Percentiles rank a stretch among this genome's conserved stretches.
These are phyloP conservation scores for Sphaerostilbella broomeana DNA, from an alignment of 2,329 filamentous ascomycete genomes.

Conservation along the genomic window DNA sequence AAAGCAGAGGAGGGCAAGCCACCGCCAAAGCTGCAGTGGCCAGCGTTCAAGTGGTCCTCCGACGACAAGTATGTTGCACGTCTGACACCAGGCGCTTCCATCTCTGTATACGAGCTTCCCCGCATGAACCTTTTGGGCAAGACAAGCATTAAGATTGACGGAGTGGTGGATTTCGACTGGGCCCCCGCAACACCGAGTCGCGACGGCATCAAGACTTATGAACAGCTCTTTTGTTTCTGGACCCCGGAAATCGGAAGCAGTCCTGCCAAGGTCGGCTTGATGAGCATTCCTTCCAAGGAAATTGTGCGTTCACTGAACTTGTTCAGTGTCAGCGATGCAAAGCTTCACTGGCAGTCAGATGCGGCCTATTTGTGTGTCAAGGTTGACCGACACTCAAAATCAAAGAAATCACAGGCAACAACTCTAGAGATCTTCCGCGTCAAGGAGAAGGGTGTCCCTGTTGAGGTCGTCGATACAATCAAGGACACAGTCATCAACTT, in stretches of 20 bases:
- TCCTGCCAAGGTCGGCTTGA: constrained; percentile 91
- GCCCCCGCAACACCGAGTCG: constrained; percentile 75
- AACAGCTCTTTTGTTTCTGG: constrained; percentile 98
- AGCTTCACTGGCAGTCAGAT: constrained; percentile 98
- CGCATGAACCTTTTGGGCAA: constrained; percentile 87
- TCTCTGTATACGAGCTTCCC: constrained; percentile 85
- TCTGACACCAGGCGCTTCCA: constrained; percentile 78
- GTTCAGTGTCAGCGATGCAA: constrained; percentile 95
- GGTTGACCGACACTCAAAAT: constrained; percentile 97
- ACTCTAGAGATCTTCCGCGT: constrained; percentile 98
- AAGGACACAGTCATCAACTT: constrained; percentile 99
- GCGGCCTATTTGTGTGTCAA: constrained; percentile 94
- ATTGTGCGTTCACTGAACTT: constrained; percentile 91
- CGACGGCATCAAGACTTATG: constrained; percentile 82
- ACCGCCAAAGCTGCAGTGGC: constrained; percentile 88
- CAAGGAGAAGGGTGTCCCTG: constrained; percentile 93
- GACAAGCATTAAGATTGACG: constrained; percentile 90
- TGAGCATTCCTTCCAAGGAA: constrained; percentile 93
- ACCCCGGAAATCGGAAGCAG: constrained; percentile 97
- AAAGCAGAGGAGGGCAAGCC: constrained; percentile 54
- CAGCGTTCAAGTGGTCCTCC: constrained; percentile 98
- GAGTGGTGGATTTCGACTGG: constrained; percentile 97
- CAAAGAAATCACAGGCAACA: constrained; percentile 94
- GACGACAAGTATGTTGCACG: constrained; percentile 96
- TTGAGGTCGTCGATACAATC: constrained; percentile 94